A percentile compares a stretch with the other conserved stretches of the same genome.
Conservation (phyloP, 176 grass and related monocot species). For the Melocanna baccifera region DNA sequence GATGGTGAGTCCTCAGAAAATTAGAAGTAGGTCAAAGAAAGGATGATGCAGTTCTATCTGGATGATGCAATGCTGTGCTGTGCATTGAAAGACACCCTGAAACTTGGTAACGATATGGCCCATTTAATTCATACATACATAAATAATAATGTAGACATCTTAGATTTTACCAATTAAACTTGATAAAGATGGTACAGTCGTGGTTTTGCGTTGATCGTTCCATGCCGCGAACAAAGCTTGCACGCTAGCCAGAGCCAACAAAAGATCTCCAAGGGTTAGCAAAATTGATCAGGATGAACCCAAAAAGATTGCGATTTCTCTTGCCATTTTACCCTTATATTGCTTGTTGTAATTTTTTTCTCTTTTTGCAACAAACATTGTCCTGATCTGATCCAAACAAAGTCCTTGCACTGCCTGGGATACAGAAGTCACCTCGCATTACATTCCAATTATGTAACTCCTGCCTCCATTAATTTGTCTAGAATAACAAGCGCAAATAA, state of each 20-base stretch:
- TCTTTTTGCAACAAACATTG: background rate
- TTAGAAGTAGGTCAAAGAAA: too few species aligned
- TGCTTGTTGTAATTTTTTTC: background rate
- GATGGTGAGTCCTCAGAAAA: too few species aligned
- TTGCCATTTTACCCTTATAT: background rate
- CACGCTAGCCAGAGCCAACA: background rate
- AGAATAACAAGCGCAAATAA: too few species aligned
- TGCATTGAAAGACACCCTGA: background rate
- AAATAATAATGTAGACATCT: background rate
- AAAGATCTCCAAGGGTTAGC: background rate
- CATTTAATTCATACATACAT: background rate
- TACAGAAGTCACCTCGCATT: too few species aligned
- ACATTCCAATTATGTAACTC: too few species aligned
- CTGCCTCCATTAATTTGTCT: too few species aligned
- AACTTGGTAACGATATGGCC: background rate
- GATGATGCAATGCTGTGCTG: background rate
- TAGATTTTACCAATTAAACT: background rate
- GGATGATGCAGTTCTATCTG: too few species aligned
- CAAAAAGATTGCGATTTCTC: background rate
- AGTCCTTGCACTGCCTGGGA: too few species aligned
- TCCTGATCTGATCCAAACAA: background rate
- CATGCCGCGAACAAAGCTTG: background rate
- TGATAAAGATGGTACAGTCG: background rate
- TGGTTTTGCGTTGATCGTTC: background rate
- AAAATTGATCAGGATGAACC: background rate